Conservation (phyloP, 2,329 filamentous ascomycete genomes). For the Epichloe glyceriae region DNA sequence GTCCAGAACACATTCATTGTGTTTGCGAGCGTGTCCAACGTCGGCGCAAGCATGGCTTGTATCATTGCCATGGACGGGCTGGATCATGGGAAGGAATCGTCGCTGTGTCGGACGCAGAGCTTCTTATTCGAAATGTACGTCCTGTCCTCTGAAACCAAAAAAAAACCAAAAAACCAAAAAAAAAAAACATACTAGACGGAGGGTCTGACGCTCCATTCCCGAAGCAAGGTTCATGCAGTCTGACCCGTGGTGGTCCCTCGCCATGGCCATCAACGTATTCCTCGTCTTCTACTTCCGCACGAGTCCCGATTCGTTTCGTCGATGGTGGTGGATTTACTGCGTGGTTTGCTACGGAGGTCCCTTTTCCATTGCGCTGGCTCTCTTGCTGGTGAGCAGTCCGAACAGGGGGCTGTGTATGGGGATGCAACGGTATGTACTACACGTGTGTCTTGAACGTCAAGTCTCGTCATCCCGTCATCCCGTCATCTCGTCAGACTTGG, state of each 20-base stretch:
- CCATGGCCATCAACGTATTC: constrained; percentile 74
- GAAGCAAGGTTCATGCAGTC: constrained; percentile 54
- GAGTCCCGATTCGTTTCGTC: constrained; percentile 54
- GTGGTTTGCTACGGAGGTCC: constrained; percentile 60
- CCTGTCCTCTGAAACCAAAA: constrained; percentile 8
- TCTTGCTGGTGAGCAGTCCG: constrained; percentile 41
- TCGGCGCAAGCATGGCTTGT: constrained; percentile 50
- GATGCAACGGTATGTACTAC: constrained; percentile 37
- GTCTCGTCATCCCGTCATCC: too few species aligned
- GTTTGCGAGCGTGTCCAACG: constrained; percentile 46
- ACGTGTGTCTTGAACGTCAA: not conserved
- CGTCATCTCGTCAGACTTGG: not conserved
- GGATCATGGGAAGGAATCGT: constrained; percentile 33
- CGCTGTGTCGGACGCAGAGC: constrained; percentile 48
- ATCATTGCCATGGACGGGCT: constrained; percentile 59
- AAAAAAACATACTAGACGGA: too few species aligned
- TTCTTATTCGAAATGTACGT: constrained; percentile 56
- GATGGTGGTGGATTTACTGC: constrained; percentile 59
- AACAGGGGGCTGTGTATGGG: constrained; percentile 33
- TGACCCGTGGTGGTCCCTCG: constrained; percentile 64
- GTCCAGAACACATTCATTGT: constrained; percentile 50
- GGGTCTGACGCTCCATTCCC: too few species aligned
- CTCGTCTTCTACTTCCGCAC: constrained; percentile 51
- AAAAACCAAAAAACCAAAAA: rapidly evolving
- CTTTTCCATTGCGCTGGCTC: constrained; percentile 51